Evolutionary conservation across 164 flowering plant genomes (phyloP), one percentile per base, ranked within the genome.

Genomic region (Vitis riparia): DNA sequence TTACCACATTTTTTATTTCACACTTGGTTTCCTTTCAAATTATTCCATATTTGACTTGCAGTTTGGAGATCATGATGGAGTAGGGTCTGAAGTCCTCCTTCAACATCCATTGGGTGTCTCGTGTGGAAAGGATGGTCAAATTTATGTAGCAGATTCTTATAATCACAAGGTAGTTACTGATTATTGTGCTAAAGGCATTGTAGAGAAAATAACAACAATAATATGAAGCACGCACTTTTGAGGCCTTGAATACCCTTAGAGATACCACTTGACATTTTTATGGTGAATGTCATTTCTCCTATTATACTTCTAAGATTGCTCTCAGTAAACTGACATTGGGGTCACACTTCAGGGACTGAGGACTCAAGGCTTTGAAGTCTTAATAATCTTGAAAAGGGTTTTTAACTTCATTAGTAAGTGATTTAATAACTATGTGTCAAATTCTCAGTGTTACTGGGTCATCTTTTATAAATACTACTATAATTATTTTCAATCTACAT

Each of bases 31-130:
- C 0, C 55, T 51, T 57, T 12, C 19, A 59, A 47, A 56, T 19
- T 7, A 10, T 16, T 11, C 8, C 27, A 49, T 37, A 59, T 27
- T 10, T 29, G 15, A 3, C 14, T 69, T 77, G 79, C 84, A 94
- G 99, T 94, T 89, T 82, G 99, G 99, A 17, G 97, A 94, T 66
- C 94, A 84, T 67, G 99, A 94, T 76, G 99, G 99, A 59, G 68
- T 83, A 71, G 97, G 98, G 32, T 79, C 94, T 63, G 99, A 92
- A 81, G 99, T 86, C 68, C 98, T 91, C 80, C 84, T 94, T 72
- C 99, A 94, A 77, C 99, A 94, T 78, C 99, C 99, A 48, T 70
- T 94, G 67, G 99, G 99, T 59, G 91, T 94, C 59, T 76, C 84
- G 19, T 88, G 89, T 82, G 89, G 90, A 70, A 82, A 78, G 47